These are phyloP conservation scores for Kalmanozyma brasiliensis DNA, from an alignment of 1,284 basidiomycete genomes.

Conservation along the genomic window DNA sequence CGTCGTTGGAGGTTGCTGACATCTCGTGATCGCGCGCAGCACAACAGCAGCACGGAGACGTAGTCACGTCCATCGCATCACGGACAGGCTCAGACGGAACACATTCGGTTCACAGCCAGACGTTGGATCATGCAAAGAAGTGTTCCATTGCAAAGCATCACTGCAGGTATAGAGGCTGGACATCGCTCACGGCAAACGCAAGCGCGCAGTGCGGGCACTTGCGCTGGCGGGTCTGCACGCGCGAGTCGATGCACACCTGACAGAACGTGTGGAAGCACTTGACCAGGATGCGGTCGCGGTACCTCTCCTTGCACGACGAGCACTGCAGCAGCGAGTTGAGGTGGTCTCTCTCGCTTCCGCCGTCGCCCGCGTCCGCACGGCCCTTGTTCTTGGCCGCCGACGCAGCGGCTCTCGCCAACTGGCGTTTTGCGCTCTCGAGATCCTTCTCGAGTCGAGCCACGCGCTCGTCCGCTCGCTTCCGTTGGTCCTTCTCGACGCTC, in stretches of 20 bases:
- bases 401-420: conserved; percentile 52
- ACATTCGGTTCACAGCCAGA: too few relatives aligned
- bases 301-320: conserved; percentile 85
- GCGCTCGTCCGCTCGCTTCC: conserved; percentile 51
- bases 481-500: conserved; percentile 36
- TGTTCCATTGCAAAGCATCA: conserved; percentile 17
- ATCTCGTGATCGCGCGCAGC: too few relatives aligned
- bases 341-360: conserved; percentile 69
- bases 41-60: too few relatives aligned
- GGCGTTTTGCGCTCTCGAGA: conserved; percentile 50
- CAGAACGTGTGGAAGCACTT: conserved; percentile 98
- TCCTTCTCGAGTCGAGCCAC: conserved; percentile 55
- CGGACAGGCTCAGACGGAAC: too few relatives aligned
- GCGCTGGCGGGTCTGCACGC: conserved; percentile 88
- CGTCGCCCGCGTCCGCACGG: conserved; percentile 30
- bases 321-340: conserved; percentile 87
- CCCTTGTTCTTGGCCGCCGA: conserved; percentile 60
- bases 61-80: too few relatives aligned
- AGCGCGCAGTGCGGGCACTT: conserved; percentile 93
- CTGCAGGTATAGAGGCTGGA: conserved; percentile 79
- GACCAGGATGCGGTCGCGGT: conserved; percentile 86
- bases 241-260: conserved; percentile 83
- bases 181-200: conserved; percentile 86
- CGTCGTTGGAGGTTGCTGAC: too few relatives aligned
- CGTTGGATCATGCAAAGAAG: too few relatives aligned